Evolutionary conservation across 495 filamentous ascomycete species (phyloP), one percentile per base, ranked within the genome.

Genomic region (Elaphomyces granulatus): DNA sequence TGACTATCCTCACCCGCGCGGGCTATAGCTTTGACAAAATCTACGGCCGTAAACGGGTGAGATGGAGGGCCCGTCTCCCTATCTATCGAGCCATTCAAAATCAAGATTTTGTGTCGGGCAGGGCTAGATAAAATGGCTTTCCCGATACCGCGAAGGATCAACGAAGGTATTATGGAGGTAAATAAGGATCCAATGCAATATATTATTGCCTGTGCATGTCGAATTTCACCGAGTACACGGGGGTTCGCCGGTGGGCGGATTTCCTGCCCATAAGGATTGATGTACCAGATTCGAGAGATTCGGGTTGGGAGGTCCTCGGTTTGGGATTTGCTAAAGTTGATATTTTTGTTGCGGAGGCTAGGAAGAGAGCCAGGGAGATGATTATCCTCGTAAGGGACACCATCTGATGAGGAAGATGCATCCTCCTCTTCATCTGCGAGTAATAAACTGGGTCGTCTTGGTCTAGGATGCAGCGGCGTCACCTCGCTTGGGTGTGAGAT

Each of bases 211-310:
- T 74, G 66, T 0, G 82, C 71, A 20, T 57, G 54, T 10, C 63
- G 53, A 0, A 95, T 52, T 18, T 80, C 74, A 7, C 71, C 66
- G 2, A 94, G 46, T 0, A 88, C 85, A 17, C 82, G 77, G 0
- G 83, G 79, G 51, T 93, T 95, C 1, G 83, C 79, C 0, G 73
- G 60, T 0, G 83, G 82, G 17, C 77, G 71, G 53, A 96, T 94
- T 58, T 94, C 87, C 49, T 79, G 74, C 18, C 88, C 88, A 61
- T 94, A 96, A 1, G 86, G 86, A 56, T 94, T 95, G 60, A 96
- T 95, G 62, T 95, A 96, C 85, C 83, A 95, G 45, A 96, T 71
- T 4, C 88, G 70, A 47, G 73, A 62, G 46, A 96, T 94, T 28
- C 80, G 73, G 4, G 79, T 70, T 0, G 81, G 70, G 6, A 95